phyloP scores from a whole-genome alignment of 1,284 basidiomycete species.

The Salmacisia buchloeana region DNA sequence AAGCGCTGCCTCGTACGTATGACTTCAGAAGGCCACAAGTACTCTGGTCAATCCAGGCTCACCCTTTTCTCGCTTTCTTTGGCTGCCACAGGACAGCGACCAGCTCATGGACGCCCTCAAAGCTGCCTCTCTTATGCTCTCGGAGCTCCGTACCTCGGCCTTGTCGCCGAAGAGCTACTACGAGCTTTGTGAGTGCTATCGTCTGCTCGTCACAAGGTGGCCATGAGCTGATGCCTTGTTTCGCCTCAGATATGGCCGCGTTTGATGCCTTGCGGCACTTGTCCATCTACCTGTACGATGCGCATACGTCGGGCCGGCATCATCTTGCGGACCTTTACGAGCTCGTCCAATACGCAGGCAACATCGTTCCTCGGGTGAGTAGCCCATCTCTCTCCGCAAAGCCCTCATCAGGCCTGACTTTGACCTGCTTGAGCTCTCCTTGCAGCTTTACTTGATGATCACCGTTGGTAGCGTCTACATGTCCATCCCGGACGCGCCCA shows the following conservation, averaged over 20 bases:
- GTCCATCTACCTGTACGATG: conserved; percentile 48
- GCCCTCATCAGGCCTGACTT: neutral
- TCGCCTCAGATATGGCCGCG: conserved; percentile 41
- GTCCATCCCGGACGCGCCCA: conserved; percentile 49
- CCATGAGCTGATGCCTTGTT: neutral
- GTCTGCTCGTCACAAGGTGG: neutral
- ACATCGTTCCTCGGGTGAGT: conserved; percentile 41
- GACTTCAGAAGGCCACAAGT: neutral
- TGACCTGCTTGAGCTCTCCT: neutral
- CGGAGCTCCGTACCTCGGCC: conserved; percentile 43
- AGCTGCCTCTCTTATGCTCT: conserved; percentile 46
- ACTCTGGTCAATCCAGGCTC: neutral
- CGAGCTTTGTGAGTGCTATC: conserved; percentile 35
- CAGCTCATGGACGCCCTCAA: conserved; percentile 50
- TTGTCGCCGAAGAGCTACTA: conserved; percentile 49
- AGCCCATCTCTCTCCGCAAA: neutral
- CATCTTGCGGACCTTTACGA: conserved; percentile 50
- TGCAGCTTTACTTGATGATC: conserved; percentile 49
- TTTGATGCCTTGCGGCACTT: conserved; percentile 48
- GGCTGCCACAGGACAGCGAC: conserved; percentile 30
- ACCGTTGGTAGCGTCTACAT: conserved; percentile 50
- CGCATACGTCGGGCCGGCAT: conserved; percentile 44
- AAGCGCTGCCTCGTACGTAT: conserved; percentile 33
- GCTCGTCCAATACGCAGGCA: conserved; percentile 49
- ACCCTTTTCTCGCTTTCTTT: neutral